Conservation (phyloP, 768 basidiomycete genomes). For the Gloeophyllum trabeum region DNA sequence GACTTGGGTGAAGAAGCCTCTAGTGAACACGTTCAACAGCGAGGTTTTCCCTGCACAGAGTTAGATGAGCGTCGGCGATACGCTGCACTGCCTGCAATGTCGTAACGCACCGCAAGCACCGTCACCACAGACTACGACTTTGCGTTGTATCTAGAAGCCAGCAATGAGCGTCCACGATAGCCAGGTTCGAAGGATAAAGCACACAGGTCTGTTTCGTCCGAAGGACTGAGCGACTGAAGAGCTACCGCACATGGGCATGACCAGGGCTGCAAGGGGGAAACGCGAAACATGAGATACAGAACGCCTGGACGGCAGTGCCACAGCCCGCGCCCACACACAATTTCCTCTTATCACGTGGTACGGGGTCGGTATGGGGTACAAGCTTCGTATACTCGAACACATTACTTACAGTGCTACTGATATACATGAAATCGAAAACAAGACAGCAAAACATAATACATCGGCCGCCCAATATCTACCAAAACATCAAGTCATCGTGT, state of each 20-base stretch:
- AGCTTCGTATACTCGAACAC: no score
- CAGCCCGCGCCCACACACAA: no score
- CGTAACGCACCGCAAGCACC: conserved; percentile 74
- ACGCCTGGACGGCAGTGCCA: no score
- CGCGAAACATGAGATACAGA: no score
- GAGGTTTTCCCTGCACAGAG: conserved; percentile 59
- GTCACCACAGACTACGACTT: conserved; percentile 90
- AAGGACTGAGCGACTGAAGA: background rate
- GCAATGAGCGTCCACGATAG: background rate
- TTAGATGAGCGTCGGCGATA: no score
- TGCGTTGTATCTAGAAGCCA: conserved; percentile 37
- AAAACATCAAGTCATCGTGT: conserved; percentile 7
- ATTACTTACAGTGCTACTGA: no score
- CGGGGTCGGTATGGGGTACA: no score
- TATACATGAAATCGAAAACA: background rate
- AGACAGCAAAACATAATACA: background rate
- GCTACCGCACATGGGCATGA: background rate
- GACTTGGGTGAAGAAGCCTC: conserved; percentile 90
- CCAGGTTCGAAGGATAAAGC: background rate
- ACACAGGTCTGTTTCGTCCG: background rate
- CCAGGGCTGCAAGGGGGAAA: no score
- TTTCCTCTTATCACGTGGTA: no score
- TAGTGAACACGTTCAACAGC: conserved; percentile 77
- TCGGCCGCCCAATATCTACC: background rate
- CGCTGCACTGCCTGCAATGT: no score